Evolutionary conservation across 1,284 basidiomycete species (phyloP).

Genomic region (Erythrobasidium hasegawianum): DNA sequence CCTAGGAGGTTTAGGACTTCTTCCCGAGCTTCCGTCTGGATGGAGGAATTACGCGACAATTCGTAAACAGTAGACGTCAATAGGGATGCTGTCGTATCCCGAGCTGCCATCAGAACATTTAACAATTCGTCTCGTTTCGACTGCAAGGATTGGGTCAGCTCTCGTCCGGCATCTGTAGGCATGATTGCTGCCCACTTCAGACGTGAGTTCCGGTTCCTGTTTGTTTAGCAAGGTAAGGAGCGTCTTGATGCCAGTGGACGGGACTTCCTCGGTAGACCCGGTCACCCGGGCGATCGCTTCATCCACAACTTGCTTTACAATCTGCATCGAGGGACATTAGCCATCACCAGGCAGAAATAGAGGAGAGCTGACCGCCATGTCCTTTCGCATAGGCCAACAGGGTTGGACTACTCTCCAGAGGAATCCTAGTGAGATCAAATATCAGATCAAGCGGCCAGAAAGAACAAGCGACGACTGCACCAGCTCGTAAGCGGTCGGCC

Average conservation of each 20-base stretch:
- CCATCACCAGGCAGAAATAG: too few relatives aligned
- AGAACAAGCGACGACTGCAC: background rate
- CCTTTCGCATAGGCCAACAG: background rate
- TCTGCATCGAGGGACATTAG: too few relatives aligned
- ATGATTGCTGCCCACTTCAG: too few relatives aligned
- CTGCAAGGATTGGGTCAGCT: too few relatives aligned
- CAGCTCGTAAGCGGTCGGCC: background rate
- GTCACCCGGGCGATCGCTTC: background rate
- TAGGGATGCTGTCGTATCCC: constrained; percentile 57
- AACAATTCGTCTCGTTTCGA: constrained; percentile 64
- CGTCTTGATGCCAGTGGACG: too few relatives aligned
- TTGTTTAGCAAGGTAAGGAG: background rate
- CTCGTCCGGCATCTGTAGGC: too few relatives aligned
- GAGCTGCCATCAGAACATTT: constrained; percentile 53
- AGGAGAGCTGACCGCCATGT: constrained; percentile 1
- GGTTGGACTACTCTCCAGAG: background rate
- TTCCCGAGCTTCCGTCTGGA: constrained; percentile 57
- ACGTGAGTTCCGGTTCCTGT: too few relatives aligned
- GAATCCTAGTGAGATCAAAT: background rate
- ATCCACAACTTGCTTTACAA: background rate
- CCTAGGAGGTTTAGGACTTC: constrained; percentile 59
- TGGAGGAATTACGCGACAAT: constrained; percentile 60
- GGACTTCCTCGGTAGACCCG: too few relatives aligned
- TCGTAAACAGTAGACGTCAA: constrained; percentile 64
- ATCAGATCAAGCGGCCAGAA: background rate